Evolutionary conservation across 2,329 filamentous ascomycete genomes (phyloP).

Genomic region (Alternaria brassicae): DNA sequence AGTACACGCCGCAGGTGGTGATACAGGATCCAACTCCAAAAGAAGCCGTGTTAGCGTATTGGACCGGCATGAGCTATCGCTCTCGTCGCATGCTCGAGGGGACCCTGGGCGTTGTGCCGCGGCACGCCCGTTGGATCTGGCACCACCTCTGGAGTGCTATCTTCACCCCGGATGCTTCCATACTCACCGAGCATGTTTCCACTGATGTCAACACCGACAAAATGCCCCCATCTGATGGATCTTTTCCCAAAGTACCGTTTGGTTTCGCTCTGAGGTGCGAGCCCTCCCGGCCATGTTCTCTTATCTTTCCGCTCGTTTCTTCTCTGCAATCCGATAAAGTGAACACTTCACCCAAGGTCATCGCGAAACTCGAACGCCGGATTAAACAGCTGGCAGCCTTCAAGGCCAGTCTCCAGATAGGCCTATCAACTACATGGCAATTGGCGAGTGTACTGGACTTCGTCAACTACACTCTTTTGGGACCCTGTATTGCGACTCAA

Average conservation of each 20-base stretch:
- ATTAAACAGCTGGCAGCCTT: background rate
- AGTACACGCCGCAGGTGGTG: constrained; percentile 24
- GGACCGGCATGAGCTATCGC: constrained; percentile 1
- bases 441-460: background rate
- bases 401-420: background rate
- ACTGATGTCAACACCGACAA: background rate
- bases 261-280: constrained; percentile 21
- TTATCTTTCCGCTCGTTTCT: constrained; percentile 3
- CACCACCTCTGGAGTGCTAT: background rate
- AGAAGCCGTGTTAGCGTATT: constrained; percentile 10
- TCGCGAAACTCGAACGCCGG: background rate
- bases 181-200: background rate
- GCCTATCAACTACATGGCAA: background rate
- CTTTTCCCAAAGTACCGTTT: constrained; percentile 12
- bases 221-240: background rate
- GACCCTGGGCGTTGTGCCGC: background rate
- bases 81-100: background rate
- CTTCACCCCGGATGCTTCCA: background rate
- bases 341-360: background rate
- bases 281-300: constrained; percentile 10
- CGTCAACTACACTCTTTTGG: background rate
- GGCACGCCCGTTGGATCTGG: background rate
- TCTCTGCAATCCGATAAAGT: background rate
- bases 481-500: too few relatives aligned
- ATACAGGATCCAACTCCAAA: constrained; percentile 4